Conservation (phyloP, 2,329 filamentous ascomycete genomes). For the Aspergillus alliaceus region DNA sequence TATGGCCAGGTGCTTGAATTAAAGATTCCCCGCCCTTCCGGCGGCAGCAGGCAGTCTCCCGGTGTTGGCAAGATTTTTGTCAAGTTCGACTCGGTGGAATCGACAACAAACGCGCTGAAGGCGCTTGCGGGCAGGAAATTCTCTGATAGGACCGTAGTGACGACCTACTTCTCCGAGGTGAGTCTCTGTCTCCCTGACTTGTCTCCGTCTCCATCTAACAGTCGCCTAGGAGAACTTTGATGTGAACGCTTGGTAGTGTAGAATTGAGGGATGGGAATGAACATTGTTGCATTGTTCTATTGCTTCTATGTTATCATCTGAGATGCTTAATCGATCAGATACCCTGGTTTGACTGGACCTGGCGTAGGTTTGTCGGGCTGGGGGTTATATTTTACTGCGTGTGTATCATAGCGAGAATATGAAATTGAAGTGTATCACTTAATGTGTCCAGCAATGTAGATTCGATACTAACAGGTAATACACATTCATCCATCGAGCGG, state of each 20-base stretch:
- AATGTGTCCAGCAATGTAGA: background rate
- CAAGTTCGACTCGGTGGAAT: conserved; percentile 79
- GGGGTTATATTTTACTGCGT: background rate
- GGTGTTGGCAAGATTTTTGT: conserved; percentile 98
- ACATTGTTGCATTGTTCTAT: background rate
- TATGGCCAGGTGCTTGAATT: conserved; percentile 82
- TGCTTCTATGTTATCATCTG: background rate
- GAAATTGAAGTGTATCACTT: background rate
- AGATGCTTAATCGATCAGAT: conserved; percentile 1
- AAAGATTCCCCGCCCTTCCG: conserved; percentile 86
- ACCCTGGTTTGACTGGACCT: conserved; percentile 3
- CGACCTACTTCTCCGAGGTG: conserved; percentile 94
- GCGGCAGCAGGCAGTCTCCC: conserved; percentile 77
- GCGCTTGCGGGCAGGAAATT: conserved; percentile 96
- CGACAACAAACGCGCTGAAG: conserved; percentile 79
- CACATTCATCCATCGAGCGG: background rate
- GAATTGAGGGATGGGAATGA: too few relatives aligned
- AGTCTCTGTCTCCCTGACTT: conserved; percentile 21
- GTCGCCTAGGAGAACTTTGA: conserved; percentile 81
- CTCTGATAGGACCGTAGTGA: conserved; percentile 91
- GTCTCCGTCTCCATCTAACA: conserved; percentile 23
- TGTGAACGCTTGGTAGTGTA: conserved; percentile 74
- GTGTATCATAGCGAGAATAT: conserved; percentile 9
- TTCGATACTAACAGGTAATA: background rate
- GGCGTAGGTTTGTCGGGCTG: background rate